phyloP scores from a whole-genome alignment of 108 stramenopile genomes.

The Fragilaria crotonensis region DNA sequence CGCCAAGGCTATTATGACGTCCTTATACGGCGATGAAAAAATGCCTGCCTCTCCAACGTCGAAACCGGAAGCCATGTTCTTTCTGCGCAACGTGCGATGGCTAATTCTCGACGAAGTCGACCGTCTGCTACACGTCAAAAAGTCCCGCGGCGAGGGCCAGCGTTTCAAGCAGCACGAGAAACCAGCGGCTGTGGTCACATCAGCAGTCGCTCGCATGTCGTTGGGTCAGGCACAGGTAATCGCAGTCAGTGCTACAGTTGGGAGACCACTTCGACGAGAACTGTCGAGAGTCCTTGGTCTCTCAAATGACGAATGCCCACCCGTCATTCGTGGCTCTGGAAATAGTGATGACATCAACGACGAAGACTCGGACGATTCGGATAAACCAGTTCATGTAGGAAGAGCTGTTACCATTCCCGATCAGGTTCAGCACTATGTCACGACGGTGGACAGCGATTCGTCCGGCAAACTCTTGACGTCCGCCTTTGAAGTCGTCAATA shows the following conservation, averaged over 20 bases:
- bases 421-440: conserved; percentile 62
- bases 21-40: conserved; percentile 63
- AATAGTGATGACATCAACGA: conserved; percentile 15
- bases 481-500: conserved; percentile 54
- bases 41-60: conserved; percentile 74
- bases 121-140: conserved; percentile 49
- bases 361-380: conserved; percentile 14
- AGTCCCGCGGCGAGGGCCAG: conserved; percentile 26
- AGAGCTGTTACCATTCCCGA: conserved; percentile 79
- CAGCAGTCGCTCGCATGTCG: conserved; percentile 60
- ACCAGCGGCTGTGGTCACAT: conserved; percentile 73
- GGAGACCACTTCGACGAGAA: conserved; percentile 84
- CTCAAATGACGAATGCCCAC: conserved; percentile 67
- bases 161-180: conserved; percentile 62
- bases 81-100: conserved; percentile 48
- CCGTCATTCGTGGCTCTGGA: conserved; percentile 47
- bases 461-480: conserved; percentile 61
- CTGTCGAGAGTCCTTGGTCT: conserved; percentile 79
- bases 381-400: conserved; percentile 41
- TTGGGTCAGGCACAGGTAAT: conserved; percentile 72
- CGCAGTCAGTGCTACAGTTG: conserved; percentile 91
- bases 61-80: conserved; percentile 67
- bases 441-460: conserved; percentile 50
- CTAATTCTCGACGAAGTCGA: conserved; percentile 86
- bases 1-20: conserved; percentile 65